Evolutionary conservation across 2,329 filamentous ascomycete genomes (phyloP).

Genomic region (Parascedosporium putredinis): DNA sequence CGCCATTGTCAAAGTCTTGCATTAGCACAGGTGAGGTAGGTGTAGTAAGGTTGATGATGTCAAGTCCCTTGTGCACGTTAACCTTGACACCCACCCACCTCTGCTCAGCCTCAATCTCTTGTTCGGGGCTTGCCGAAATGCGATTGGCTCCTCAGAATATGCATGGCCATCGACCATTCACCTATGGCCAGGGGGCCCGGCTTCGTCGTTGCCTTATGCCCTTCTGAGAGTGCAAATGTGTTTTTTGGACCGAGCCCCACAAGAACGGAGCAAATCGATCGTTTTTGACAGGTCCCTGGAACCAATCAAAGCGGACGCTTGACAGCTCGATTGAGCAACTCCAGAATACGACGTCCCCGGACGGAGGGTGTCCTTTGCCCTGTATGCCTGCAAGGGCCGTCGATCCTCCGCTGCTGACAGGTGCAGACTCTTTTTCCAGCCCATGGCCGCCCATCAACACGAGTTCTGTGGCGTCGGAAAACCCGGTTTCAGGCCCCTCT

Average conservation of each 20-base stretch:
- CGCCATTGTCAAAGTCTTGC: neutral
- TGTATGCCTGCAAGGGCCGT: constrained; percentile 2
- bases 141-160: neutral
- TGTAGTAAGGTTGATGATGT: neutral
- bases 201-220: neutral
- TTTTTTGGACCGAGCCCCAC: no score
- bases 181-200: neutral
- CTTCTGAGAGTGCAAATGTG: neutral
- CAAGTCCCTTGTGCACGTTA: no score
- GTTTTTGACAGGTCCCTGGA: neutral
- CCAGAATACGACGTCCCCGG: neutral
- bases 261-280: neutral
- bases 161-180: neutral
- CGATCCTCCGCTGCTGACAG: neutral
- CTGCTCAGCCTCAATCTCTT: constrained; percentile 1
- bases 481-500: neutral
- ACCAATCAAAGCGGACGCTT: neutral
- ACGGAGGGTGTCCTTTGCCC: no score
- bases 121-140: neutral
- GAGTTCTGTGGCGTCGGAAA: neutral
- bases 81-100: neutral
- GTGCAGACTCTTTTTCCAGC: neutral
- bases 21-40: neutral
- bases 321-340: neutral
- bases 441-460: neutral